Conservation (phyloP, 306 rosid genomes). For the Echinosophora koreensis region DNA sequence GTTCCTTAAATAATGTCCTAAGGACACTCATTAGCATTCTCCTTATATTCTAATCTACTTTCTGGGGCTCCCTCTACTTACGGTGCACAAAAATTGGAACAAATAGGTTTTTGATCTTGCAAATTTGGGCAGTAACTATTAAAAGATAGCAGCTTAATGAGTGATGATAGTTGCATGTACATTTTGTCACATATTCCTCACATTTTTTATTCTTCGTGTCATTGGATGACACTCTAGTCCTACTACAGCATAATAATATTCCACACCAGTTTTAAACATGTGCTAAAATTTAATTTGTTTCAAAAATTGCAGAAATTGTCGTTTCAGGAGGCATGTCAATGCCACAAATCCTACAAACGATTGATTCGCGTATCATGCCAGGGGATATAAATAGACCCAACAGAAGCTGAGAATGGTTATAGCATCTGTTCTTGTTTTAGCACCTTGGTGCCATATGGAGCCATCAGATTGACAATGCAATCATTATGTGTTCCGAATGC, state of each 20-base stretch:
- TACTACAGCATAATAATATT: not conserved
- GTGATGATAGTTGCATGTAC: not conserved
- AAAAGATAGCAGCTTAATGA: not conserved
- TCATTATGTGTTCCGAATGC: slow-evolving; percentile 24
- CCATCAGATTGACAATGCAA: slow-evolving; percentile 47
- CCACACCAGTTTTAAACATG: not conserved
- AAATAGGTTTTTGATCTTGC: not conserved
- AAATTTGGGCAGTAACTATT: not conserved
- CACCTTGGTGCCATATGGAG: slow-evolving; percentile 42
- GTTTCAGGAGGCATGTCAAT: slow-evolving; percentile 97
- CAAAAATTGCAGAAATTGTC: slow-evolving; percentile 76
- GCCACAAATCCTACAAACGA: slow-evolving; percentile 80
- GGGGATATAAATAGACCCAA: slow-evolving; percentile 58
- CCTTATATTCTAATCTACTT: not conserved
- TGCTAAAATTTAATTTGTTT: slow-evolving; percentile 18
- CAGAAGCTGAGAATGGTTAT: slow-evolving; percentile 58
- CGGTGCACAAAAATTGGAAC: not conserved
- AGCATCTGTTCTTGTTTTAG: slow-evolving; percentile 43
- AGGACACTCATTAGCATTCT: too few species aligned
- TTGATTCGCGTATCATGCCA: slow-evolving; percentile 61
- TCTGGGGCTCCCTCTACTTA: slow-evolving; percentile 8
- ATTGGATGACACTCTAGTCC: slow-evolving; percentile 5
- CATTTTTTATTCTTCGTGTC: not conserved
- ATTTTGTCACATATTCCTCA: not conserved
- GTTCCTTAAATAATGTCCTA: too few species aligned